Conservation (phyloP, 177 flowering plant genomes). For the Vitis hybrid region DNA sequence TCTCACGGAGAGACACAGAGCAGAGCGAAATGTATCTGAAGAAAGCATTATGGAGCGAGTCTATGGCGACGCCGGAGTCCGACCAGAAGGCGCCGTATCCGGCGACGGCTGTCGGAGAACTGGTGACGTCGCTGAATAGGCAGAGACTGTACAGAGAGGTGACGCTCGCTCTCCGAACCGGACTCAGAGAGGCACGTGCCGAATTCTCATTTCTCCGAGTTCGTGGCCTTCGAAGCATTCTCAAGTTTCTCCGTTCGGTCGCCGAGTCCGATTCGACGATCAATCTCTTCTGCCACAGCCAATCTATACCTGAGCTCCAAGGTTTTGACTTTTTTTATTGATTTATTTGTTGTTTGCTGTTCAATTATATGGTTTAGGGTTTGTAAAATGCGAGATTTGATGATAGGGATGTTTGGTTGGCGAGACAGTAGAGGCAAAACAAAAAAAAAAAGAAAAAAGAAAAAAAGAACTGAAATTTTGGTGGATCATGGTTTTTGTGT, state of each 20-base stretch:
- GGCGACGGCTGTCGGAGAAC: slow-evolving; percentile 50
- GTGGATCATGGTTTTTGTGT: no score
- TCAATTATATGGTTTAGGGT: background rate
- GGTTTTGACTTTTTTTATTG: slow-evolving; percentile 27
- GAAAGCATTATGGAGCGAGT: slow-evolving; percentile 60
- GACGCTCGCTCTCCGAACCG: slow-evolving; percentile 81
- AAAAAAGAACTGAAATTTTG: no score
- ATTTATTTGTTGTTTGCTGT: background rate
- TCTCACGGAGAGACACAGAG: background rate
- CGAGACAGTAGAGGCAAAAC: no score
- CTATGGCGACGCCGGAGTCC: slow-evolving; percentile 17
- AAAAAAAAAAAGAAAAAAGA: no score
- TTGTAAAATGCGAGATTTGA: no score
- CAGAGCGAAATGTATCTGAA: slow-evolving; percentile 49
- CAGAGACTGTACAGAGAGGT: slow-evolving; percentile 78
- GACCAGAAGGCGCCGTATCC: no score
- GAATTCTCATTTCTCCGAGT: slow-evolving; percentile 84
- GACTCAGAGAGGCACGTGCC: slow-evolving; percentile 78
- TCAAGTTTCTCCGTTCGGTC: slow-evolving; percentile 78
- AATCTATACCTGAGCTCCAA: slow-evolving; percentile 76
- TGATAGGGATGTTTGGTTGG: no score
- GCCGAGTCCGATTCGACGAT: slow-evolving; percentile 72
- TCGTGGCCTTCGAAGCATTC: slow-evolving; percentile 75
- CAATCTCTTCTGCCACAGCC: slow-evolving; percentile 61
- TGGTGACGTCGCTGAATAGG: slow-evolving; percentile 53